These are phyloP conservation scores for Asterophora lycoperdoides DNA, from an alignment of 768 basidiomycete species.

Conservation along the genomic window DNA sequence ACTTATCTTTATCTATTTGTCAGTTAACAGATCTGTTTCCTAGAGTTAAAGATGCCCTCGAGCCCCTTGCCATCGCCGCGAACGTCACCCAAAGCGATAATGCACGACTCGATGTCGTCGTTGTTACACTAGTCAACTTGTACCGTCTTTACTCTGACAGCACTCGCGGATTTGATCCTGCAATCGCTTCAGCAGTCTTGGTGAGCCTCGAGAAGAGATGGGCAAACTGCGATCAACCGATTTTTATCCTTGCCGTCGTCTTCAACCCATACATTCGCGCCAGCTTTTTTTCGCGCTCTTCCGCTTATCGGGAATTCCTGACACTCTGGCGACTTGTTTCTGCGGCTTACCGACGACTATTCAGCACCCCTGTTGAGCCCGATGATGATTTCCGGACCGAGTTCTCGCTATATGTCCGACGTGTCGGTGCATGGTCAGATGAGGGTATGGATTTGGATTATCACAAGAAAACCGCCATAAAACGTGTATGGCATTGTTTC, in stretches of 20 bases:
- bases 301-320: too few species aligned
- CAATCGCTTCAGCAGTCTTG: conserved; percentile 3
- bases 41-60: conserved; percentile 2
- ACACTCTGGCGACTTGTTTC: conserved; percentile 8
- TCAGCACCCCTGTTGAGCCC: neutral
- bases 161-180: conserved; percentile 1
- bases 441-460: conserved; percentile 14
- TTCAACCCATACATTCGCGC: conserved; percentile 24
- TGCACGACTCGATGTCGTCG: conserved; percentile 1
- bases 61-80: conserved; percentile 3
- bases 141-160: conserved; percentile 1
- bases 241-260: conserved; percentile 22
- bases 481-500: conserved; percentile 5
- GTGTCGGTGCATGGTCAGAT: conserved; percentile 8
- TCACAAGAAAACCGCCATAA: neutral
- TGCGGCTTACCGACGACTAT: conserved; percentile 11
- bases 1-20: too few species aligned
- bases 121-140: conserved; percentile 6
- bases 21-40: too few species aligned
- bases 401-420: conserved; percentile 8
- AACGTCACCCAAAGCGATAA: conserved; percentile 8
- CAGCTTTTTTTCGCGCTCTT: conserved; percentile 7
- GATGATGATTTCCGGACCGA: conserved; percentile 9
- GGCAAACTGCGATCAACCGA: conserved; percentile 20
- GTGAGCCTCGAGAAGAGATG: conserved; percentile 23